These are phyloP conservation scores for Talaromyces sp. DNA, from an alignment of 2,329 filamentous ascomycete genomes.

Conservation along the genomic window DNA sequence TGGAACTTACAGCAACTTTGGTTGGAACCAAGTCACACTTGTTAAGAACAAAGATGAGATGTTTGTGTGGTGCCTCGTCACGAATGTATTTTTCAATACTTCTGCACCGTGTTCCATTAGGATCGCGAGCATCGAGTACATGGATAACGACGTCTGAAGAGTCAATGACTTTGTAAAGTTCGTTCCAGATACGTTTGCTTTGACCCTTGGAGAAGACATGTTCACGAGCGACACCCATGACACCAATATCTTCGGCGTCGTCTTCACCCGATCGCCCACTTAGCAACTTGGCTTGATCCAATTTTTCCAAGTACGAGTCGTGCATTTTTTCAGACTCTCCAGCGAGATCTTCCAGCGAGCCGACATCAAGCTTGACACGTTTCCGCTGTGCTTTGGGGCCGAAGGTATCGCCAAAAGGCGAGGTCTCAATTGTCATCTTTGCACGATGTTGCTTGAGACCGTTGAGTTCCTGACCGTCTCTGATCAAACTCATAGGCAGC, in stretches of 20 bases:
- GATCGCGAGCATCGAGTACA: conserved; percentile 84
- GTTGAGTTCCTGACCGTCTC: conserved; percentile 67
- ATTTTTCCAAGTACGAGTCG: conserved; percentile 73
- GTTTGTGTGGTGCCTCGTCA: conserved; percentile 93
- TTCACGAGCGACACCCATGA: conserved; percentile 65
- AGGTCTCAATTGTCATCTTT: conserved; percentile 86
- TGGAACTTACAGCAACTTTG: conserved; percentile 81
- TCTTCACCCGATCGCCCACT: conserved; percentile 66
- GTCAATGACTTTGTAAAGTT: conserved; percentile 92
- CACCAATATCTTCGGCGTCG: conserved; percentile 45
- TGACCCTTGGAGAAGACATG: conserved; percentile 93
- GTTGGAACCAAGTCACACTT: conserved; percentile 93
- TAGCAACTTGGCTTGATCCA: conserved; percentile 73
- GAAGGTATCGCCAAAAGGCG: conserved; percentile 84
- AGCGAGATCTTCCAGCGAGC: conserved; percentile 76
- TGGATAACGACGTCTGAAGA: conserved; percentile 96
- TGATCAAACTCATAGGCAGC: conserved; percentile 90
- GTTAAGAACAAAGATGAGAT: conserved; percentile 84
- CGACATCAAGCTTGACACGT: conserved; percentile 81
- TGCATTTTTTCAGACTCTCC: conserved; percentile 76
- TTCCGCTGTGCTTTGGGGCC: conserved; percentile 92
- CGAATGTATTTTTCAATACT: conserved; percentile 90
- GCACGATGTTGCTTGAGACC: conserved; percentile 89
- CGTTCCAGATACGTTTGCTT: conserved; percentile 95
- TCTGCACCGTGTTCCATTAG: conserved; percentile 81